Base-by-base conservation (phyloP, 2,329 filamentous ascomycete genomes). In the Colletotrichum liaoningense region DNA sequence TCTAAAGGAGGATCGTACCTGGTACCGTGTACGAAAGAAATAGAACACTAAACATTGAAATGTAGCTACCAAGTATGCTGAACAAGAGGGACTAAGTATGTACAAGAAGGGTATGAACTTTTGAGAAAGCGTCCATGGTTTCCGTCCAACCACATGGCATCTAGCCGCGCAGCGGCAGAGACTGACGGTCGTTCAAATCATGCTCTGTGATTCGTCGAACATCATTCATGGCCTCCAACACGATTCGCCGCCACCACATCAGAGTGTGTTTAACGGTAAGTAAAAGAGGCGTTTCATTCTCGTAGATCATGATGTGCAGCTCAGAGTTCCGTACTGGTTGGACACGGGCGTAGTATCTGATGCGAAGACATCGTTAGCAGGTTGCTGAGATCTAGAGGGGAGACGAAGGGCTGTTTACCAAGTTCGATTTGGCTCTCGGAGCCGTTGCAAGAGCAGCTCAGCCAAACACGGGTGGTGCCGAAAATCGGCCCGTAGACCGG, bases 401-500 rank as follows among this genome's bases (percentile, higher is more conserved):
- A 8, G 12, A 19, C 19, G 9, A 5, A 4, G 12, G 4, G 22
- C 16, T 11, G 33, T 70, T 26, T 62, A 74, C 73, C 69, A 3
- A 74, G 64, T 5, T 74, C 49, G 12, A 74, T 22, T 7, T 59
- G 49, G 9, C 14, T 57, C 38, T 74, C 73, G 22, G 52, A 30
- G n/a, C 60, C 65, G 16, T 59, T 55, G 56, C 73, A 74, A 6
- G 65, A 59, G 64, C 73, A 73, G 64, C 30, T 73, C 55, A 74
- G 22, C 69, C 64, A 73, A 30, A 55, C 59, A 5, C 58, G 56
- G n/a, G 55, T 64, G n/a, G 60, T 62, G 2, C 70, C 70, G 26
- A 69, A 73, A n/a, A 64, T 26, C 46, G 62, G 62, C 6, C 58
- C 66, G 16, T 69, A 70, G 26, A 73, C 55, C 1, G 69, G 64